A percentile compares a stretch with the other conserved stretches of the same genome.
phyloP scores from a whole-genome alignment of 2,329 filamentous ascomycete genomes.

The Epicoccum nigrum region DNA sequence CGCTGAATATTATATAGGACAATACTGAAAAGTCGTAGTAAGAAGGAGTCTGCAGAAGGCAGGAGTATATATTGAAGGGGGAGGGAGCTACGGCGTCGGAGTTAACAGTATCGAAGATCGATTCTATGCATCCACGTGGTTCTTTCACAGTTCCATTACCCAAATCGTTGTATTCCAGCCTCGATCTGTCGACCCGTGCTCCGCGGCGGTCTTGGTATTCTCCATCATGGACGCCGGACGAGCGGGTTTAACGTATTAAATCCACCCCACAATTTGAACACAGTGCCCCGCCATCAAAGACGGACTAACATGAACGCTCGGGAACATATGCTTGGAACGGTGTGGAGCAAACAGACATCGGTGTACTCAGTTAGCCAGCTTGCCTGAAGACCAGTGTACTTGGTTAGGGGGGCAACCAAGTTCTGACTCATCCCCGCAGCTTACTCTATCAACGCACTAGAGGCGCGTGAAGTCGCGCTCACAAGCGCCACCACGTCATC shows the following conservation, averaged over 20 bases:
- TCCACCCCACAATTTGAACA: too few species aligned
- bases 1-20: too few species aligned
- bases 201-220: background rate
- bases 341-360: too few species aligned
- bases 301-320: background rate
- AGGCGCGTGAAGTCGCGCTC: background rate
- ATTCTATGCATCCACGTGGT: too few species aligned
- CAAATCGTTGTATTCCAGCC: too few species aligned
- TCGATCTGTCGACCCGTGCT: background rate
- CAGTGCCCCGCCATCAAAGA: background rate
- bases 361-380: too few species aligned
- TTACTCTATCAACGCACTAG: slow-evolving; percentile 18
- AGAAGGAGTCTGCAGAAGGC: too few species aligned
- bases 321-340: background rate
- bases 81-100: background rate
- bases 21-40: too few species aligned
- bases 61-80: too few species aligned
- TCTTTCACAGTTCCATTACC: too few species aligned
- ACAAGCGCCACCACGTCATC: slow-evolving; percentile 14
- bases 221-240: slow-evolving; percentile 1
- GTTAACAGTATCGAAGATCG: background rate
- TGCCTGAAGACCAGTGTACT: too few species aligned
- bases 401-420: too few species aligned
- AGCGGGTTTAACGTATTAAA: slow-evolving; percentile 3
- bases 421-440: background rate